Base-by-base conservation (phyloP, 805 yeast genomes). In the Schwanniomyces pseudopolymorphus region DNA sequence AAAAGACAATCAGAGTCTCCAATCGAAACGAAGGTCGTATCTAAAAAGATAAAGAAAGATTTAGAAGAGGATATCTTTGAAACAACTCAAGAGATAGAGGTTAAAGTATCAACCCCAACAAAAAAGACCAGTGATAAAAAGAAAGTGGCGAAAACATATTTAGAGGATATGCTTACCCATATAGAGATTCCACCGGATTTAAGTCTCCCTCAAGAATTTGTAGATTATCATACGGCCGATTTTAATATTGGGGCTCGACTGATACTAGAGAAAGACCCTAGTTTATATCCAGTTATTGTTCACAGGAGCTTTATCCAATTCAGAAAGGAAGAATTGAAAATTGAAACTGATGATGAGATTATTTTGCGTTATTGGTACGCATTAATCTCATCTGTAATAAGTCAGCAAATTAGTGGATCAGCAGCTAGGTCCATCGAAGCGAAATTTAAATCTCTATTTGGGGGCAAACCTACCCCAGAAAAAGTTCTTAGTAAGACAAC, bases 321-420 rank as follows among this genome's bases (percentile, higher is more conserved):
- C 14, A 70, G 58, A 46, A 47, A 52, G 14, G 47, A 39, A 10
- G 45, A 43, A 13, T 43, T 46, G 5, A 42, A 42, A 31, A 33
- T 31, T 6, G 44, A 39, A 7, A 42, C 39, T 1, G 47, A 52
- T 3, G 42, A 35, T 6, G 68, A 60, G 3, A 37, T 54, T 19
- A 66, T 70, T 22, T 42, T 45, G 24, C 39, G 46, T 10, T 72
- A 72, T 50, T 72, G 77, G 77, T 57, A 64, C 43, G 53, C 67
- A 28, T 54, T 72, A 33, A 56, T 72, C 1, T 50, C 63, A 5
- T 66, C 73, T 28, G 78, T 87, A 3, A 78, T 87, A 2, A 76
- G 85, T 0, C 94, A 87, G 61, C 94, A 87, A 59, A 79, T 87
- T 9, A 82, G 87, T 52, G 96, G 96, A 1, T 76, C 80, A 0